These are phyloP conservation scores for Aspergillus felis DNA, from an alignment of 2,329 filamentous ascomycete genomes.

Conservation along the genomic window DNA sequence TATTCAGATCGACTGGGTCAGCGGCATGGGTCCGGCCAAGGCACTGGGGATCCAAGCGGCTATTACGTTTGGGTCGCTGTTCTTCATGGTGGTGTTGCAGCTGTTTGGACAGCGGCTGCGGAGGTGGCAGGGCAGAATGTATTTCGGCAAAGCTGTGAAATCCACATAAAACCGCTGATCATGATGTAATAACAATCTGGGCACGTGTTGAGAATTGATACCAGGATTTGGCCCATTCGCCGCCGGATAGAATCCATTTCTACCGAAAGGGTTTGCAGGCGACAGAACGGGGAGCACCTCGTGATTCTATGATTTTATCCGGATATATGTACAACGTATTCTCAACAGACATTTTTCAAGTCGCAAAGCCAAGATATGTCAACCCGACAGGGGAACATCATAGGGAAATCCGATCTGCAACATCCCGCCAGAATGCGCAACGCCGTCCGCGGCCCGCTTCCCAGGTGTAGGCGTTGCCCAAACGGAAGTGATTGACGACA, in stretches of 20 bases:
- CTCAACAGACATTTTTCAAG: too few species aligned
- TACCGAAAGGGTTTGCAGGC: too few species aligned
- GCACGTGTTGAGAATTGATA: too few species aligned
- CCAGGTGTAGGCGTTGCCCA: slow-evolving; percentile 46
- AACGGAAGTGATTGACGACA: slow-evolving; percentile 37
- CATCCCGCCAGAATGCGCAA: slow-evolving; percentile 44
- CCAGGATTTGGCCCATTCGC: too few species aligned
- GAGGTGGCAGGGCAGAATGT: slow-evolving; percentile 30
- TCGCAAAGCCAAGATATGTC: too few species aligned
- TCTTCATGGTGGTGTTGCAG: slow-evolving; percentile 32
- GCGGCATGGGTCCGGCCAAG: slow-evolving; percentile 37
- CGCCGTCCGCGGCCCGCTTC: slow-evolving; percentile 46
- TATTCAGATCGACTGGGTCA: slow-evolving; percentile 50
- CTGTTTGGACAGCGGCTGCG: slow-evolving; percentile 34
- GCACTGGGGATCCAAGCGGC: slow-evolving; percentile 46
- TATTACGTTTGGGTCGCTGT: slow-evolving; percentile 35
- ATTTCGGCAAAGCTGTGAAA: neutral
- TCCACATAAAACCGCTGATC: too few species aligned
- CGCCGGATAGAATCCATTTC: too few species aligned
- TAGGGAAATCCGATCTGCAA: slow-evolving; percentile 5
- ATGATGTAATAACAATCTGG: too few species aligned
- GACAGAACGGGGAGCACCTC: too few species aligned
- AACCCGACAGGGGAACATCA: neutral
- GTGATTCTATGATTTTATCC: too few species aligned
- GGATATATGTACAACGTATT: too few species aligned